A percentile compares a stretch with the other conserved stretches of the same genome.
Conservation (phyloP, 139 green algal genomes). For the Chlamydomonas sp. region DNA sequence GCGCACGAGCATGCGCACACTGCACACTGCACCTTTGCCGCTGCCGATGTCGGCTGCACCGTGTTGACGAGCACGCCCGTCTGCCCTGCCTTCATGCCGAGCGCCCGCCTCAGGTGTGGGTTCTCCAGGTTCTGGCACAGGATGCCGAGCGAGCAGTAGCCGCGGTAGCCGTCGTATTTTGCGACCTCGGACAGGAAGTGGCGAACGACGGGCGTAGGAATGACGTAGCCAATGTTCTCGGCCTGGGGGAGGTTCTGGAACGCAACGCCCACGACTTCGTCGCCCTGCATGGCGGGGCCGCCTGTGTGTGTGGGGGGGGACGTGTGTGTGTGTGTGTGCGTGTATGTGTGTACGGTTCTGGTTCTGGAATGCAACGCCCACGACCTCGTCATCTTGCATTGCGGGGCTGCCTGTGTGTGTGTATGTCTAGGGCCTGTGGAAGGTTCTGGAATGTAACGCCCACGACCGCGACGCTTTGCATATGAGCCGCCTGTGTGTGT, state of each 20-base stretch:
- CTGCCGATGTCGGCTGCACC: constrained; percentile 43
- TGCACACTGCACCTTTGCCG: constrained; percentile 4
- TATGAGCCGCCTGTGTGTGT: too few species aligned
- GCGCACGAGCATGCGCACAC: not conserved
- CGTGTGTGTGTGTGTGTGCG: too few species aligned
- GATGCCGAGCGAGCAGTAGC: constrained; percentile 60
- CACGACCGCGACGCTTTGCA: too few species aligned
- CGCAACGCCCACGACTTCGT: constrained; percentile 51
- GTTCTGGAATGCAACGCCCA: too few species aligned
- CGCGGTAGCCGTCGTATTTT: constrained; percentile 26
- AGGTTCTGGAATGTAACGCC: too few species aligned
- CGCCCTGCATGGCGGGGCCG: constrained; percentile 42
- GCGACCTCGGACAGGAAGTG: constrained; percentile 43
- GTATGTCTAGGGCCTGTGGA: too few species aligned
- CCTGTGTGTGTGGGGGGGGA: too few species aligned
- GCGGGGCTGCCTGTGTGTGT: too few species aligned
- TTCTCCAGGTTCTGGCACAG: constrained; percentile 68
- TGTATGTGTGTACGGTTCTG: too few species aligned
- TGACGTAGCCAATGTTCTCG: constrained; percentile 61
- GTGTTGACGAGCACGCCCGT: constrained; percentile 64
- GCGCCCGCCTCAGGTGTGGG: constrained; percentile 41
- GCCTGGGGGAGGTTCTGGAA: constrained; percentile 60
- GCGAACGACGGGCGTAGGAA: constrained; percentile 37
- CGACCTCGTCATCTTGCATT: too few species aligned
- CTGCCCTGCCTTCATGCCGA: constrained; percentile 43